Conservation (phyloP, 1,139 yeast genomes). For the Lodderomyces metapsilosis region DNA sequence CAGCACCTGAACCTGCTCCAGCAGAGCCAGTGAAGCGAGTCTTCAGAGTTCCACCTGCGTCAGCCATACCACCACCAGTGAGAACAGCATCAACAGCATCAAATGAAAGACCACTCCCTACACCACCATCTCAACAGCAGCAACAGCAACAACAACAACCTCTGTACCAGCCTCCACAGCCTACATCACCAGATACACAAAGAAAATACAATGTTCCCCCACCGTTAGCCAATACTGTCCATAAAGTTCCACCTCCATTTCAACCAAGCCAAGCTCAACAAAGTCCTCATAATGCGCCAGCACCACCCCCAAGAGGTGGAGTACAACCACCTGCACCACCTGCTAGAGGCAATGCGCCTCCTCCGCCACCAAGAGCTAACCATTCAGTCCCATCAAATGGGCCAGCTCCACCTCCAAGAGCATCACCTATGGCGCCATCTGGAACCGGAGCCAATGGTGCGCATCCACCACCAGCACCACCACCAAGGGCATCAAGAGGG, state of each 20-base stretch:
- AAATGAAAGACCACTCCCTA: slow-evolving; percentile 3
- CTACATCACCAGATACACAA: slow-evolving; percentile 1
- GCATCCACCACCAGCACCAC: slow-evolving; percentile 30
- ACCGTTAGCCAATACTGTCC: slow-evolving; percentile 1
- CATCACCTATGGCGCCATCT: slow-evolving; percentile 7
- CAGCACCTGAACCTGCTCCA: not conserved
- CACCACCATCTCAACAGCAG: slow-evolving; percentile 9
- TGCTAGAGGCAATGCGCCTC: slow-evolving; percentile 16
- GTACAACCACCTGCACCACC: slow-evolving; percentile 13
- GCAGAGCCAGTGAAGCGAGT: slow-evolving; percentile 16
- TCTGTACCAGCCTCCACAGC: not conserved
- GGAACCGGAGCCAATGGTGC: slow-evolving; percentile 10
- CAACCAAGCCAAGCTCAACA: slow-evolving; percentile 7
- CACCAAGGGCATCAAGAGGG: slow-evolving; percentile 27
- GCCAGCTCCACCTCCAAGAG: slow-evolving; percentile 13
- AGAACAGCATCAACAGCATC: slow-evolving; percentile 30
- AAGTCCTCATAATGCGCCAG: slow-evolving; percentile 6
- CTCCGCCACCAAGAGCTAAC: slow-evolving; percentile 17
- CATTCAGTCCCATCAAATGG: slow-evolving; percentile 7
- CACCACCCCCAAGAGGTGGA: slow-evolving; percentile 1
- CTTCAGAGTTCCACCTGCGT: slow-evolving; percentile 29
- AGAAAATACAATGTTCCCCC: slow-evolving; percentile 4
- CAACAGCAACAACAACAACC: slow-evolving; percentile 4
- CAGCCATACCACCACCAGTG: slow-evolving; percentile 29
- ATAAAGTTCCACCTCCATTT: slow-evolving; percentile 9